Conservation (phyloP, 352 stramenopile species). For the Phytophthora tubulina region DNA sequence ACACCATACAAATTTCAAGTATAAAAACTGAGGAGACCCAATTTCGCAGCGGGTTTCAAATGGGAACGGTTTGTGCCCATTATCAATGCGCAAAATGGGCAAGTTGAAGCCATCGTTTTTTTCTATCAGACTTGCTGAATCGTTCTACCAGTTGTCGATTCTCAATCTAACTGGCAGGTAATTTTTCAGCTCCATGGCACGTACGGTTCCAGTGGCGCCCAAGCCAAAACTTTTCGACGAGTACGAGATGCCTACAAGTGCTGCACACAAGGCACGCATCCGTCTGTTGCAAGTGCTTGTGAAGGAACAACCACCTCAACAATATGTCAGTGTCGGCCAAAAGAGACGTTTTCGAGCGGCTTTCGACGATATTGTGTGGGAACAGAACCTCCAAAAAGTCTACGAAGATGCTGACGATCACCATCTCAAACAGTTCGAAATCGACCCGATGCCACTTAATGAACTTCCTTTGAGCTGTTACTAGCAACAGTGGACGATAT, state of each 20-base stretch:
- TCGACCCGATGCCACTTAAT: constrained; percentile 27
- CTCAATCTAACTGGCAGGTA: not conserved
- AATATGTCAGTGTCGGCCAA: constrained; percentile 5
- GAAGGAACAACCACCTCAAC: constrained; percentile 12
- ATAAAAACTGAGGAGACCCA: not conserved
- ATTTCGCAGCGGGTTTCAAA: not conserved
- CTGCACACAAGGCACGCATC: constrained; percentile 26
- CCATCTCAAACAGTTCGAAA: constrained; percentile 18
- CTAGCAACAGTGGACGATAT: constrained; percentile 18
- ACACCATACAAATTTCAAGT: constrained; percentile 31
- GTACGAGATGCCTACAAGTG: constrained; percentile 21
- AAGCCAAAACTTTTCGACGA: constrained; percentile 31
- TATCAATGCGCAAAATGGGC: not conserved
- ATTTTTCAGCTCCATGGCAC: constrained; percentile 15
- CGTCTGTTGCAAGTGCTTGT: constrained; percentile 18
- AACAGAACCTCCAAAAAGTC: constrained; percentile 16
- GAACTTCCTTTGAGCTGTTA: constrained; percentile 16
- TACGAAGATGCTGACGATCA: constrained; percentile 12
- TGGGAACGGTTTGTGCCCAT: not conserved
- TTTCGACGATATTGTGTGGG: constrained; percentile 25
- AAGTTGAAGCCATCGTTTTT: constrained; percentile 5
- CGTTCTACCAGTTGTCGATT: no score
- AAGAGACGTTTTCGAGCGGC: constrained; percentile 28
- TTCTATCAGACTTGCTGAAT: no score
- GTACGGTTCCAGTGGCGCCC: constrained; percentile 9